phyloP scores from a whole-genome alignment of 2,329 filamentous ascomycete genomes.

The Aspergillus glaucus region DNA sequence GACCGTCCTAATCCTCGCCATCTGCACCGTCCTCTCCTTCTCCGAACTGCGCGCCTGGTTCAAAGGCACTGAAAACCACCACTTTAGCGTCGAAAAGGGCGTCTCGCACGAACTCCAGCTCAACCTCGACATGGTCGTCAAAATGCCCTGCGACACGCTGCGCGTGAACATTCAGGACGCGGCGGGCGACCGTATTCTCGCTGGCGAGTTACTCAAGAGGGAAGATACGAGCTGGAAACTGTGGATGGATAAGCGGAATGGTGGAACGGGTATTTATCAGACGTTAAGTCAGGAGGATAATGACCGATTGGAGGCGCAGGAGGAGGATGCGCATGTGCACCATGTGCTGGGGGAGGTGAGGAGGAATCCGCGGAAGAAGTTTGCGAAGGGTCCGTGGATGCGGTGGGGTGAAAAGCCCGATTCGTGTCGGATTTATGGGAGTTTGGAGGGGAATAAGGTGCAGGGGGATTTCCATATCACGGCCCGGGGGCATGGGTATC shows the following conservation, averaged over 20 bases:
- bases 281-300: constrained; percentile 59
- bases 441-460: constrained; percentile 87
- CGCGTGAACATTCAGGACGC: constrained; percentile 97
- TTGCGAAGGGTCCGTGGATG: constrained; percentile 67
- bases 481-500: constrained; percentile 89
- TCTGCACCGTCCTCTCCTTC: constrained; percentile 69
- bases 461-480: constrained; percentile 98
- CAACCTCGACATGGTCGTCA: constrained; percentile 88
- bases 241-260: constrained; percentile 67
- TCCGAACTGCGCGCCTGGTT: constrained; percentile 79
- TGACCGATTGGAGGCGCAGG: constrained; percentile 40
- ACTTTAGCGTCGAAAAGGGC: constrained; percentile 89
- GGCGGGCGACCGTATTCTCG: constrained; percentile 83
- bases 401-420: constrained; percentile 53
- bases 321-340: constrained; percentile 76
- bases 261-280: constrained; percentile 53
- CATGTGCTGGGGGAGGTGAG: constrained; percentile 75
- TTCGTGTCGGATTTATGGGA: constrained; percentile 84
- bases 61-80: constrained; percentile 74
- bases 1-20: constrained; percentile 72
- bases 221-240: constrained; percentile 75
- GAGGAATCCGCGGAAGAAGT: constrained; percentile 59
- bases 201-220: constrained; percentile 64
- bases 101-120: constrained; percentile 83
- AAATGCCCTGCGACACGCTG: constrained; percentile 81